Percentiles rank a stretch among this genome's conserved stretches.
Conservation (phyloP, 73 alveolate genomes). For the Stentor roeselii region DNA sequence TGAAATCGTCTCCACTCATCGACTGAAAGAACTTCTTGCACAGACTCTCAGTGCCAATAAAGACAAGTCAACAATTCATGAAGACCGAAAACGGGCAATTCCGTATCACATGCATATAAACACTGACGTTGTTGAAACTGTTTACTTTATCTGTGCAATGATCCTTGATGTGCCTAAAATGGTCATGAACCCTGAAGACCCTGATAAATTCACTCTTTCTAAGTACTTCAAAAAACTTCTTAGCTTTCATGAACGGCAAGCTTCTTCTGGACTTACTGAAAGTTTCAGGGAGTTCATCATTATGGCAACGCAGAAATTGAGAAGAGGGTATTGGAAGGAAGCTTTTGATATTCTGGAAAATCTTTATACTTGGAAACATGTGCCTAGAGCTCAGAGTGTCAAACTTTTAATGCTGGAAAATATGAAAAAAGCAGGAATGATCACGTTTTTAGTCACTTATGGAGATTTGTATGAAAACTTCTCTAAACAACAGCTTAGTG, state of each 20-base stretch:
- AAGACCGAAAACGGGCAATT: constrained; percentile 50
- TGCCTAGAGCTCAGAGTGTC: background rate
- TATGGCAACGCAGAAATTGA: constrained; percentile 50
- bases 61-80: constrained; percentile 45
- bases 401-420: background rate
- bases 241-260: constrained; percentile 44
- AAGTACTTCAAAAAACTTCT: constrained; percentile 56
- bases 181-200: constrained; percentile 21
- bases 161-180: constrained; percentile 53
- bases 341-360: constrained; percentile 34
- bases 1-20: constrained; percentile 45
- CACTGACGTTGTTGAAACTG: constrained; percentile 47
- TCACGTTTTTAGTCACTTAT: constrained; percentile 9
- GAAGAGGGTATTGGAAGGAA: constrained; percentile 47
- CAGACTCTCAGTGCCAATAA: constrained; percentile 37
- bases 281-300: constrained; percentile 50
- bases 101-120: constrained; percentile 71
- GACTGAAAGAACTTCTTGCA: constrained; percentile 57
- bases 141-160: constrained; percentile 61
- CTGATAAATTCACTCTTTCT: constrained; percentile 39
- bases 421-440: background rate
- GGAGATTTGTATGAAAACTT: constrained; percentile 7
- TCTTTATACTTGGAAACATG: background rate
- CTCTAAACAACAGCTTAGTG: background rate
- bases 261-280: constrained; percentile 56